Conservation (phyloP, 495 filamentous ascomycete genomes). For the Talaromyces proteolyticus region DNA sequence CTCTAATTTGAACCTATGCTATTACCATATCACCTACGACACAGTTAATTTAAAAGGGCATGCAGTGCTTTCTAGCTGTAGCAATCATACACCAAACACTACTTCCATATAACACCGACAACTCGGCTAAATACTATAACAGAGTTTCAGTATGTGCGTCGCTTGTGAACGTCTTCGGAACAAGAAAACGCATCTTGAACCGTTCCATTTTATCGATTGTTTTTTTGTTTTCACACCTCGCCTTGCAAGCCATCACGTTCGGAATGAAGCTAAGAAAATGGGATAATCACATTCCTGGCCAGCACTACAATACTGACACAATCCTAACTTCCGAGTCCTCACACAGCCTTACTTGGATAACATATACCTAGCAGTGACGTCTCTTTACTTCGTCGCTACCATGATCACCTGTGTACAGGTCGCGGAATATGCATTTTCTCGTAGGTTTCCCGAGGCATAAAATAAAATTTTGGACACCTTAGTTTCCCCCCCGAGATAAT, state of each 20-base stretch:
- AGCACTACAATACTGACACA: neutral
- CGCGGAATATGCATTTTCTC: neutral
- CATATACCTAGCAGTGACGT: neutral
- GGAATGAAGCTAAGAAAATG: neutral
- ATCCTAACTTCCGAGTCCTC: neutral
- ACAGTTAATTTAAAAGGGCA: neutral
- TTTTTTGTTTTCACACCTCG: neutral
- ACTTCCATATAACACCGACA: neutral
- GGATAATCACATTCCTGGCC: neutral
- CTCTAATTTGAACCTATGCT: neutral
- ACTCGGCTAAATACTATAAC: neutral
- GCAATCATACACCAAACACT: neutral
- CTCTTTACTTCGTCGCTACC: neutral
- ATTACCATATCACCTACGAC: conserved; percentile 1
- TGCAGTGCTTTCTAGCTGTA: neutral
- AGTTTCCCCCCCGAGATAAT: neutral
- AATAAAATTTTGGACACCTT: neutral
- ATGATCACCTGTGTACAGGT: neutral
- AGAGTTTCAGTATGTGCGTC: conserved; percentile 2
- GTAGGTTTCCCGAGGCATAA: neutral
- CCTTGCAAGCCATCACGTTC: conserved; percentile 1
- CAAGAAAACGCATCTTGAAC: conserved; percentile 1
- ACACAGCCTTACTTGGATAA: neutral
- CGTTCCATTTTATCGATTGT: neutral
- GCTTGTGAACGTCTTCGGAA: conserved; percentile 1